Conservation (phyloP, 225 moss, liverwort and hornwort genomes). For the Rhytidiadelphus loreus region DNA sequence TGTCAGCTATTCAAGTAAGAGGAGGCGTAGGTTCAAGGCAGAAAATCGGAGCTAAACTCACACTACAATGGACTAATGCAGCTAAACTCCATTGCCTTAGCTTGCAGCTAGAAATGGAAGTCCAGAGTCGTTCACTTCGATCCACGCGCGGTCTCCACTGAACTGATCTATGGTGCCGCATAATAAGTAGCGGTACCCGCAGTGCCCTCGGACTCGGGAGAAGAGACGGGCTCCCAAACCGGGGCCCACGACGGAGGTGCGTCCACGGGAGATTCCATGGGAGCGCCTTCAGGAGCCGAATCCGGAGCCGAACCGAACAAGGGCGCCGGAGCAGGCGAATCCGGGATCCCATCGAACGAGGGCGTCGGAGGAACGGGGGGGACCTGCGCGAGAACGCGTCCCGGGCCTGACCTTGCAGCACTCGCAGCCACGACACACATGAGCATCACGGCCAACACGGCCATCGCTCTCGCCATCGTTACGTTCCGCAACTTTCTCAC, state of each 20-base stretch:
- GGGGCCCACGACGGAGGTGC: background rate
- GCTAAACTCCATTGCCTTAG: background rate
- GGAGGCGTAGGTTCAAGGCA: background rate
- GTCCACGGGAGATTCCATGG: background rate
- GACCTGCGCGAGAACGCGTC: background rate
- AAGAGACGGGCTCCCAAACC: background rate
- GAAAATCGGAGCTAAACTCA: background rate
- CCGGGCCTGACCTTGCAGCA: conserved; percentile 1
- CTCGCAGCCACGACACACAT: background rate
- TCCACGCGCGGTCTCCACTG: background rate
- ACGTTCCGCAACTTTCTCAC: background rate
- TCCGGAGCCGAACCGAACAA: background rate
- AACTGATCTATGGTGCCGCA: background rate
- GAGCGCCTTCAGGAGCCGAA: background rate
- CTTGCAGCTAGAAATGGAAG: background rate
- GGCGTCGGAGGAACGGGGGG: background rate
- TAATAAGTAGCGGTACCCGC: background rate
- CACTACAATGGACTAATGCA: background rate
- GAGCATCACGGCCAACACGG: background rate
- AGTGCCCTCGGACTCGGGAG: background rate
- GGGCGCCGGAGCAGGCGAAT: background rate
- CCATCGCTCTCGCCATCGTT: background rate
- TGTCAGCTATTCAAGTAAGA: background rate
- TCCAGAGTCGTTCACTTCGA: background rate
- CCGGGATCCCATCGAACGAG: background rate